These are phyloP conservation scores for Colletotrichum lindemuthianum DNA, from an alignment of 2,329 filamentous ascomycete genomes.

Conservation along the genomic window DNA sequence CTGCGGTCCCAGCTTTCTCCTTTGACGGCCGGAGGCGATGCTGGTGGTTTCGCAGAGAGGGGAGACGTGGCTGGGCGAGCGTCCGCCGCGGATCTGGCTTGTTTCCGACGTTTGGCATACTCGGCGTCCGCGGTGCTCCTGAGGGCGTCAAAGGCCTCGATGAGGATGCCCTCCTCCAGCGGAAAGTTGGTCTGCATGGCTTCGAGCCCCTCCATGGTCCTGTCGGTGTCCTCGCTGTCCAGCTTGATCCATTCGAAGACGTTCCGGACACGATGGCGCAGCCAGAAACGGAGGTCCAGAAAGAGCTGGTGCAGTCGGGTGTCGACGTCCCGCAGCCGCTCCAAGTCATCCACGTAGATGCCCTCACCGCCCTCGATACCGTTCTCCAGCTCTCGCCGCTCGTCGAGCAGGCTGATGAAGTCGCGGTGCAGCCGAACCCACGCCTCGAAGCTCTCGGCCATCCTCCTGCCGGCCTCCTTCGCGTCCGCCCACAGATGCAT, in stretches of 20 bases:
- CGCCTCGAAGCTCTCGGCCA: neutral
- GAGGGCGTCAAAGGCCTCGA: neutral
- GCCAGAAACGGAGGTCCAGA: neutral
- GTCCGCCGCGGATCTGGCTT: no score
- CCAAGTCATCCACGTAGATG: neutral
- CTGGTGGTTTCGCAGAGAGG: no score
- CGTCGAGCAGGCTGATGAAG: neutral
- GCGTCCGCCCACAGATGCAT: neutral
- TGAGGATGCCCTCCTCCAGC: neutral
- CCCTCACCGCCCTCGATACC: neutral
- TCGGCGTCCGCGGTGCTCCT: neutral
- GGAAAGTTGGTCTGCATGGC: no score
- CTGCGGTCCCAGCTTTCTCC: no score
- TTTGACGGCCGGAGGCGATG: no score
- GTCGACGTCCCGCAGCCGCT: constrained; percentile 5
- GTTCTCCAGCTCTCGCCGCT: neutral
- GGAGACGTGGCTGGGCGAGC: no score
- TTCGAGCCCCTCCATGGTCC: neutral
- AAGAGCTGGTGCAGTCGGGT: neutral
- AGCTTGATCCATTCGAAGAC: neutral
- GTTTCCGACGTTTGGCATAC: no score
- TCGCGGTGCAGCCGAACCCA: neutral
- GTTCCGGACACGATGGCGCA: neutral
- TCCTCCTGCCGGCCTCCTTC: neutral
- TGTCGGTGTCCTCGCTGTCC: neutral